Evolutionary conservation across 2,329 filamentous ascomycete genomes (phyloP).

Genomic region (Fusarium abutilonis): DNA sequence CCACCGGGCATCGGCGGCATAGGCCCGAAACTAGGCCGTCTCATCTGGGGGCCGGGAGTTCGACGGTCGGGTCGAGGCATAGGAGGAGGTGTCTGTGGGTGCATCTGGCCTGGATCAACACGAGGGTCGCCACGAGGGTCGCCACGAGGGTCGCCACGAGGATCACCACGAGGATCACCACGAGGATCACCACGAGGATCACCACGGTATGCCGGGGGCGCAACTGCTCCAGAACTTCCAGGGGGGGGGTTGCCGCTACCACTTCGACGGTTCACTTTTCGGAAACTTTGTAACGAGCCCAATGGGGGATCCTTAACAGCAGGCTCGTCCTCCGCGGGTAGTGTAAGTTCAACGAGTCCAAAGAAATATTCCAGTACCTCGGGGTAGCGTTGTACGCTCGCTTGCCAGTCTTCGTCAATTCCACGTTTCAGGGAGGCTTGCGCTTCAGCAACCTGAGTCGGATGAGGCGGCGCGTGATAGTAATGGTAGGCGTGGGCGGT

Average conservation of each 20-base stretch:
- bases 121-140: constrained; percentile 28
- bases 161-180: constrained; percentile 44
- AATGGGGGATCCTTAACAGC: constrained; percentile 69
- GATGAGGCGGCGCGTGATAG: constrained; percentile 67
- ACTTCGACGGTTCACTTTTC: constrained; percentile 58
- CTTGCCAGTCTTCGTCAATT: constrained; percentile 82
- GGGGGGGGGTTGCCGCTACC: constrained; percentile 51
- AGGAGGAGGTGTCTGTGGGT: constrained; percentile 43
- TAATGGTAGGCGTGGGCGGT: constrained; percentile 65
- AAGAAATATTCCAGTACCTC: constrained; percentile 87
- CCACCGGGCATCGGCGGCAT: constrained; percentile 38
- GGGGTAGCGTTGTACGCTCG: constrained; percentile 78
- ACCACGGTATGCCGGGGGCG: constrained; percentile 42
- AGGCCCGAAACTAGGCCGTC: constrained; percentile 36
- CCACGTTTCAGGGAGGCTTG: constrained; percentile 74
- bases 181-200: constrained; percentile 28
- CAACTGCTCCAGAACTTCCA: constrained; percentile 36
- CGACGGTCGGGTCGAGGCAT: constrained; percentile 42
- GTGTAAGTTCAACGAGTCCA: constrained; percentile 71
- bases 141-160: constrained; percentile 22
- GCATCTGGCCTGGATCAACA: constrained; percentile 41
- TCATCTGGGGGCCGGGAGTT: constrained; percentile 44
- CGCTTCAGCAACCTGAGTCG: constrained; percentile 70
- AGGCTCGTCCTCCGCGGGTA: constrained; percentile 71
- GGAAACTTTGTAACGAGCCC: constrained; percentile 60